A percentile compares a stretch with the other conserved stretches of the same genome.
phyloP scores from a whole-genome alignment of 108 stramenopile genomes.

The Cyclotella distinguenda region DNA sequence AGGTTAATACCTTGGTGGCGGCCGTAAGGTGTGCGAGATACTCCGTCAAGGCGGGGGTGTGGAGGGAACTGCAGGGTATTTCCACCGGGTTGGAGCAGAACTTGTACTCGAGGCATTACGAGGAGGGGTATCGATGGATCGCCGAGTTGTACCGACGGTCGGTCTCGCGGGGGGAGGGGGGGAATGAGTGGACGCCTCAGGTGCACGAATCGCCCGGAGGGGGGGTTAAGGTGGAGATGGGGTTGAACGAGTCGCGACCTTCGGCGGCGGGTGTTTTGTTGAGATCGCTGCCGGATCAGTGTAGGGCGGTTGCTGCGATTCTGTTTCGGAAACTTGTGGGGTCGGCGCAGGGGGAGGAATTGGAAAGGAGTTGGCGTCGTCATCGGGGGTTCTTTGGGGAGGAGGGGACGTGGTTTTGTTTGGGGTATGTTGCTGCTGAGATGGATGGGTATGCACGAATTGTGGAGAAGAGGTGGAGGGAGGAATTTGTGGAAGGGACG shows the following conservation, averaged over 20 bases:
- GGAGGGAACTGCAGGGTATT: slow-evolving; percentile 22
- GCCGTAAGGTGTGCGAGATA: slow-evolving; percentile 45
- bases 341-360: slow-evolving; percentile 22
- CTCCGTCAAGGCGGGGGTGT: slow-evolving; percentile 33
- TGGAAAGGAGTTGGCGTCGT: slow-evolving; percentile 62
- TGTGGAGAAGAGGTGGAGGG: slow-evolving; percentile 22
- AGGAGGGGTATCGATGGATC: slow-evolving; percentile 39
- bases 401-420: slow-evolving; percentile 33
- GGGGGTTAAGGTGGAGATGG: slow-evolving; percentile 35
- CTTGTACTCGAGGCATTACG: slow-evolving; percentile 23
- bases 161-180: slow-evolving; percentile 23
- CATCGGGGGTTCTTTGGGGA: slow-evolving; percentile 51
- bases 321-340: slow-evolving; percentile 62
- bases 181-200: slow-evolving; percentile 17
- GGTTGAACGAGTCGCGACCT: neutral
- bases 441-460: slow-evolving; percentile 25
- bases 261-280: neutral
- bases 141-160: slow-evolving; percentile 39
- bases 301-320: slow-evolving; percentile 68
- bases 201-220: slow-evolving; percentile 44
- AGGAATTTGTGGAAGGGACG: slow-evolving; percentile 19
- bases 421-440: slow-evolving; percentile 18
- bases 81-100: neutral
- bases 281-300: slow-evolving; percentile 57
- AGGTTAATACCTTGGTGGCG: slow-evolving; percentile 34